phyloP scores from a whole-genome alignment of 208 protist genomes.

The Leptomonas seymouri region DNA sequence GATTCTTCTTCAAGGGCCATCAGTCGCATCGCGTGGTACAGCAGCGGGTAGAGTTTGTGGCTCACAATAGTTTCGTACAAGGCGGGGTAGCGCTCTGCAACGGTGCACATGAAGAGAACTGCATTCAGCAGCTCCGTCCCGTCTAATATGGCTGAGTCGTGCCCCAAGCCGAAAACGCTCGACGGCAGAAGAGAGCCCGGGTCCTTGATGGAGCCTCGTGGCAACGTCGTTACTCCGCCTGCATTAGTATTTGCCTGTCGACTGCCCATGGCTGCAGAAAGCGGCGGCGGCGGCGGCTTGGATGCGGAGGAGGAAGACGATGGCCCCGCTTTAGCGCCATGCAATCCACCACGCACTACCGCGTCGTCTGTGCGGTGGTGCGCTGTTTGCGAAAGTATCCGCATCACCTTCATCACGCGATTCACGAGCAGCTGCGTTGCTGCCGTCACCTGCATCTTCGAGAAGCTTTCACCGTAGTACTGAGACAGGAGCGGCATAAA shows the following conservation, averaged over 20 bases:
- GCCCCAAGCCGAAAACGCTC: slow-evolving; percentile 7
- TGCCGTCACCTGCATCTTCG: slow-evolving; percentile 17
- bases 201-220: neutral
- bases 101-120: slow-evolving; percentile 48
- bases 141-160: slow-evolving; percentile 27
- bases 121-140: slow-evolving; percentile 50
- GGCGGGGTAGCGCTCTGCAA: slow-evolving; percentile 36
- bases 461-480: slow-evolving; percentile 28
- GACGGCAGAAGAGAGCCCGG: neutral
- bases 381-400: slow-evolving; percentile 13
- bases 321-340: too few relatives aligned
- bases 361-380: slow-evolving; percentile 20
- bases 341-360: neutral
- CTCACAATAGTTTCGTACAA: slow-evolving; percentile 49
- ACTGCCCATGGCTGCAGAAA: neutral
- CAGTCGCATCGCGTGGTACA: slow-evolving; percentile 45
- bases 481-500: slow-evolving; percentile 34
- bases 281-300: neutral
- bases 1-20: slow-evolving; percentile 28
- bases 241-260: neutral
- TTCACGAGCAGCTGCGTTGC: slow-evolving; percentile 34
- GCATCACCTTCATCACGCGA: slow-evolving; percentile 26
- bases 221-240: neutral
- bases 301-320: too few relatives aligned
- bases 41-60: slow-evolving; percentile 48